Percentiles rank a stretch among this genome's conserved stretches.
phyloP scores from a whole-genome alignment of 371 early-diverging fungal species.

The Rhizomucor pusillus region DNA sequence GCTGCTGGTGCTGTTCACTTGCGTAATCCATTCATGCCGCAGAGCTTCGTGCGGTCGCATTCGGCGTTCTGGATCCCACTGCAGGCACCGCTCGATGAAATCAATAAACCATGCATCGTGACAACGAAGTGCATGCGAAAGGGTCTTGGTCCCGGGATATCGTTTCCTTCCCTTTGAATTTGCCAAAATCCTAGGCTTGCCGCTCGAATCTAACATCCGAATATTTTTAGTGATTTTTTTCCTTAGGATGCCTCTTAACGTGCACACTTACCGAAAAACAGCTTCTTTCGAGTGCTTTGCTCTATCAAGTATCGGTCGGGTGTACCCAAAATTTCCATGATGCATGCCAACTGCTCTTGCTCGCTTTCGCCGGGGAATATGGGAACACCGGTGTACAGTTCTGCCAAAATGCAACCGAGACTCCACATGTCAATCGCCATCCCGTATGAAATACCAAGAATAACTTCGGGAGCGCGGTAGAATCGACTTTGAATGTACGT shows the following conservation, averaged over 20 bases:
- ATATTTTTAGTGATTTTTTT: not conserved
- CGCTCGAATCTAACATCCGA: conserved; percentile 51
- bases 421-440: conserved; percentile 98
- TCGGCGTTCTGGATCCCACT: conserved; percentile 83
- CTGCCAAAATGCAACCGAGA: conserved; percentile 95
- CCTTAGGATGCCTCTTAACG: not conserved
- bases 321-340: conserved; percentile 85
- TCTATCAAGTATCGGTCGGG: conserved; percentile 76
- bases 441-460: conserved; percentile 79
- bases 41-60: conserved; percentile 81
- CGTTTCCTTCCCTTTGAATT: conserved; percentile 85
- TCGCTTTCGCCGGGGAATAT: conserved; percentile 98
- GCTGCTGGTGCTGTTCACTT: conserved; percentile 9
- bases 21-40: conserved; percentile 68
- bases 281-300: conserved; percentile 67
- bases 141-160: conserved; percentile 68
- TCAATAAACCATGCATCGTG: conserved; percentile 73
- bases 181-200: conserved; percentile 62
- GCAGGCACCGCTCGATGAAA: conserved; percentile 75
- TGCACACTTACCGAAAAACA: conserved; percentile 74
- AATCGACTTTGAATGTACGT: conserved; percentile 96
- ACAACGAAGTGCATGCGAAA: conserved; percentile 66
- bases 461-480: conserved; percentile 96
- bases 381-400: conserved; percentile 87
- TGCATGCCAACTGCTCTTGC: conserved; percentile 91